phyloP scores from a whole-genome alignment of 164 flowering plant species.

The Echeveria elegans region DNA sequence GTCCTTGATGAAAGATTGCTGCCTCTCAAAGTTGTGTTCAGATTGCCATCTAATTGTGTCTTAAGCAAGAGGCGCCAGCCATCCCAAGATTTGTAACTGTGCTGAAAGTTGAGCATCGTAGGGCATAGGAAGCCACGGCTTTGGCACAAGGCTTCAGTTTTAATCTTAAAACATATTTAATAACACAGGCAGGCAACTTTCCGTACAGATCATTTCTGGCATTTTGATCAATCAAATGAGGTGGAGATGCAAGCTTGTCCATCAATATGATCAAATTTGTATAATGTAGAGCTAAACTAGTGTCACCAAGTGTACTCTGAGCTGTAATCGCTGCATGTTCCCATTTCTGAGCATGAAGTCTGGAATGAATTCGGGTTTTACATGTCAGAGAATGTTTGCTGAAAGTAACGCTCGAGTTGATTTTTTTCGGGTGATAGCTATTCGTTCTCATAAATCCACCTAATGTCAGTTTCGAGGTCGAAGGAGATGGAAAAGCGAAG shows the following conservation, averaged over 20 bases:
- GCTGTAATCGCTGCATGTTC: constrained; percentile 17
- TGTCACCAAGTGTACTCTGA: constrained; percentile 39
- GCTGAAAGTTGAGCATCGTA: constrained; percentile 37
- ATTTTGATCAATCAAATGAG: constrained; percentile 37
- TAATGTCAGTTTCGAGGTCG: constrained; percentile 18
- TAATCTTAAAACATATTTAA: constrained; percentile 28
- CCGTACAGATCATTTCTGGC: constrained; percentile 51
- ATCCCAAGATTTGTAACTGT: constrained; percentile 34
- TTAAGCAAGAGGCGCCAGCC: constrained; percentile 60
- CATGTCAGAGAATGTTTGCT: constrained; percentile 9
- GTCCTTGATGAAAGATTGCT: constrained; percentile 23
- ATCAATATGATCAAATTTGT: constrained; percentile 44
- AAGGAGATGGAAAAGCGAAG: constrained; percentile 31
- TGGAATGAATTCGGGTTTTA: constrained; percentile 11
- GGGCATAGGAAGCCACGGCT: constrained; percentile 18
- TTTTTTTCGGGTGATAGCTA: constrained; percentile 5
- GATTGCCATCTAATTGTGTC: constrained; percentile 58
- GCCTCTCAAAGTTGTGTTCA: constrained; percentile 48
- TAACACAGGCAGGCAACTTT: constrained; percentile 41
- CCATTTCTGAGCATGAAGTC: constrained; percentile 24
- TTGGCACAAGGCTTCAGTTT: constrained; percentile 30
- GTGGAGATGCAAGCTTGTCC: constrained; percentile 42
- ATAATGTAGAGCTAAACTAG: constrained; percentile 47
- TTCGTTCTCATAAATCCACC: constrained; percentile 22
- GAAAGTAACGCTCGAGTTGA: constrained; percentile 5